Evolutionary conservation across 176 grass and related monocot genomes (phyloP).

Genomic region (Oryza nivara): DNA sequence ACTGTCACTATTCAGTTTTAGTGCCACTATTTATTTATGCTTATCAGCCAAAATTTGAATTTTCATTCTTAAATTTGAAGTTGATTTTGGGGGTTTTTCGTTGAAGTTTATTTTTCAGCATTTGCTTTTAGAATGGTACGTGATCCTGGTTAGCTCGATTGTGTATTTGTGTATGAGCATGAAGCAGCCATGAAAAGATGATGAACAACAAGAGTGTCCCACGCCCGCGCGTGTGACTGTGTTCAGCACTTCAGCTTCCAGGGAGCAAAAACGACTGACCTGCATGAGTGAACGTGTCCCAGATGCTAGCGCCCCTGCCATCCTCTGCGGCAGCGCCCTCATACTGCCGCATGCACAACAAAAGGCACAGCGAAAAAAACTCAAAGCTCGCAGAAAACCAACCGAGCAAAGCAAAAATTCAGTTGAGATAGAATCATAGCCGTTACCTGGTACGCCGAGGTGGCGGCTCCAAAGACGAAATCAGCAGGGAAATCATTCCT

Average conservation of each 20-base stretch:
- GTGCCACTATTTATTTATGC: too few species aligned
- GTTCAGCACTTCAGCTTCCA: not conserved
- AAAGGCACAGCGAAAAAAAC: not conserved
- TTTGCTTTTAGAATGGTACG: too few species aligned
- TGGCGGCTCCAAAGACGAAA: slow-evolving; percentile 24
- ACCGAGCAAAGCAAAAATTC: not conserved
- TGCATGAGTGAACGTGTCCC: slow-evolving; percentile 54
- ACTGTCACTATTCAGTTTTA: not conserved
- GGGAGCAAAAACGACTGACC: slow-evolving; percentile 12
- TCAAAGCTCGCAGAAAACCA: not conserved
- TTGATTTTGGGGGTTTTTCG: too few species aligned
- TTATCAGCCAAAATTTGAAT: too few species aligned
- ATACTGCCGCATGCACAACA: slow-evolving; percentile 26
- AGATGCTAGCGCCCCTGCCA: slow-evolving; percentile 50
- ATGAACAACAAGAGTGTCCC: too few species aligned
- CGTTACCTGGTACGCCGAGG: slow-evolving; percentile 15
- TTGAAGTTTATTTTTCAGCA: too few species aligned
- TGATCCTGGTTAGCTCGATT: too few species aligned
- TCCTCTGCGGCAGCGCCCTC: slow-evolving; percentile 55
- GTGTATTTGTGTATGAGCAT: too few species aligned
- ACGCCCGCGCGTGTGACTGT: too few species aligned
- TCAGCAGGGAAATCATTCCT: not conserved
- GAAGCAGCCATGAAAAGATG: too few species aligned
- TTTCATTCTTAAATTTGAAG: too few species aligned
- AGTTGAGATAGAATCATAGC: not conserved